Evolutionary conservation across 345 rosid genomes (phyloP).

Genomic region (Linum lewisii): DNA sequence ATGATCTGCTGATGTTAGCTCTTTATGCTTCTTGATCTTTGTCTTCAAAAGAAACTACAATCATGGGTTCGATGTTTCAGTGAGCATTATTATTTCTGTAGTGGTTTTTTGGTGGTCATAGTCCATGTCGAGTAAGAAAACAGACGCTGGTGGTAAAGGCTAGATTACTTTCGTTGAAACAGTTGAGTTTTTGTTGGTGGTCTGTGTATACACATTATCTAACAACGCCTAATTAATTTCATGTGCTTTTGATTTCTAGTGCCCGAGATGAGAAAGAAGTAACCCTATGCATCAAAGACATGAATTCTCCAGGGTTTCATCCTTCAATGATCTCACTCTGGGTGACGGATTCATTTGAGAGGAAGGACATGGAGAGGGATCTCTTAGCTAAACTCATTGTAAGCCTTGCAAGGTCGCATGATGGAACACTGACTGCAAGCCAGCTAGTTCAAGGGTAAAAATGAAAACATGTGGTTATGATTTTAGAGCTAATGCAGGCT

Average conservation of each 20-base stretch:
- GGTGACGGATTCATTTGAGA: conserved; percentile 92
- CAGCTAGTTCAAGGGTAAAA: conserved; percentile 77
- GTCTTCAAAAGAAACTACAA: no score
- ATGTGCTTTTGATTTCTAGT: conserved; percentile 29
- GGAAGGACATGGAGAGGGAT: conserved; percentile 82
- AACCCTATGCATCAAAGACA: conserved; percentile 70
- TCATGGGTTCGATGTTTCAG: no score
- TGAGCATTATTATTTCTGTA: no score
- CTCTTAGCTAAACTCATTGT: conserved; percentile 74
- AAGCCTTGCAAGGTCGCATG: conserved; percentile 46
- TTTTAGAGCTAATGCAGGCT: no score
- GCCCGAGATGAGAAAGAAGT: conserved; percentile 87
- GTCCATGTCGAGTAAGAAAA: no score
- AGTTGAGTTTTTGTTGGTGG: background rate
- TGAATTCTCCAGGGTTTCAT: conserved; percentile 67
- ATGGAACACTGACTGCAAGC: conserved; percentile 29
- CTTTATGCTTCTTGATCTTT: no score
- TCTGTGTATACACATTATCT: background rate
- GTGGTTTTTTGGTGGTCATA: no score
- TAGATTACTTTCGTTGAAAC: background rate
- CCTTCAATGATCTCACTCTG: conserved; percentile 84
- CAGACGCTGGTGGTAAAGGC: no score
- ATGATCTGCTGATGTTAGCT: no score
- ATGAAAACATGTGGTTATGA: background rate
- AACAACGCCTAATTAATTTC: background rate